Base-by-base conservation (phyloP, 257 asterid species). In the Fraxinus cuspidata region DNA sequence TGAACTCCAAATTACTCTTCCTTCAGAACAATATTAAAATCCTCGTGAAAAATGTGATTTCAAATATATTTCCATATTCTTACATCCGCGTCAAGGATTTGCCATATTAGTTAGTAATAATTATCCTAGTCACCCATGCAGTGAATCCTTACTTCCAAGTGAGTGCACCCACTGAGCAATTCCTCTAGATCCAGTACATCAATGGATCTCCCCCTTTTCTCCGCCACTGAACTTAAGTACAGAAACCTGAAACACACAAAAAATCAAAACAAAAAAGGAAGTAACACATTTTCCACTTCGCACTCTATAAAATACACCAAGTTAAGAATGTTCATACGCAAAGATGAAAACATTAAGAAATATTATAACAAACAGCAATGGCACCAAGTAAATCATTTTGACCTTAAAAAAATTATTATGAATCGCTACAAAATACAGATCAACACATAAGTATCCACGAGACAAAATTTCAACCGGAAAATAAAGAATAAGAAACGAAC, bases 221-320 rank as follows among this genome's bases (percentile, higher is more conserved):
- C 97, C 7, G 98, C 97, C 68, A 93, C 89, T 12, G 97, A 90
- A 87, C 96, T 92, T 92, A 95, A 88, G 86, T 91, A 89, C 84
- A 95, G 88, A 84, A 83, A 86, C 96, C 97, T 95, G 95, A 78
- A 87, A 85, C 86, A 78, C 56, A 42, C 19, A 21, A 53, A 51
- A 40, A 51, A 40, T 42, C 32, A 25, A 67, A 79, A 72, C 32
- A 74, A 40, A 73, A 83, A 74, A 47, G 79, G 80, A 77, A 78
- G 83, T 68, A 81, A 83, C 79, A 65, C 40, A 15, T 40, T 66
- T 63, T 29, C 78, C 60, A 75, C 77, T 81, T 81, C 78, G 29
- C 66, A 72, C 58, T 66, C 79, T 79, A 77, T 25, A 63, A 35
- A 13, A 13, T 38, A 79, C 51, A 51, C 34, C 70, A 77, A 70